Base-by-base conservation (phyloP, 2,329 filamentous ascomycete species). In the Sporothrix variecibatus region DNA sequence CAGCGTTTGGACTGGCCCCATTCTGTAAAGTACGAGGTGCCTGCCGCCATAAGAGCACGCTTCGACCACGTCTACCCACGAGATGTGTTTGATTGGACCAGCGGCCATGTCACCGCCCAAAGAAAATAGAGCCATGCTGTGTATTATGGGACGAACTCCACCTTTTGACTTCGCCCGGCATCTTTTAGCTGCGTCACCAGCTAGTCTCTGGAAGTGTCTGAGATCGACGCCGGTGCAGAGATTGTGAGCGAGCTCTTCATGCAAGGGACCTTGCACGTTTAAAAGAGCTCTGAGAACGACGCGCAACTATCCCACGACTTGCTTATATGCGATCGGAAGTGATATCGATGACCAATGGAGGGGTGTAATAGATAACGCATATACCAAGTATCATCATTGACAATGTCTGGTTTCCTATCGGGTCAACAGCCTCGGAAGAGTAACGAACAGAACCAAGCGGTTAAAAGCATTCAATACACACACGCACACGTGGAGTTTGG, bases 81-180 rank as follows among this genome's bases (percentile, higher is more conserved):
- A 58, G 34, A 60, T n/a, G 31, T 12, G 26, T 28, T 20, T 58
- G 68, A 71, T 71, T 70, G 68, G 68, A 31, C 68, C 34, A 71
- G 49, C 34, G 9, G 34, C 49, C 26, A n/a, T 68, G 43, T n/a
- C n/a, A 26, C 11, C 3, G 62, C 2, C 23, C 38, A 23, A 28
- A 65, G 20, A 43, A 65, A 65, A 17, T 26, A 38, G n/a, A 28
- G 6, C 62, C 4, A n/a, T 49, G 46, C 17, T 51, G 43, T 2
- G 51, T 43, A 43, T 43, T n/a, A 62, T 62, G 31, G 31, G 58
- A 67, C 40, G 9, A 17, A 46, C 62, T 67, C 62, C 62, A 67
- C 38, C 23, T 28, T 67, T 67, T n/a, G 40, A 43, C 38, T 46
- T 46, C 28, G 9, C 12, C n/a, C 60, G 60, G 62, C 23, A 46